Base-by-base conservation (phyloP, 2,329 filamentous ascomycete species). In the Fusarium lateritium region DNA sequence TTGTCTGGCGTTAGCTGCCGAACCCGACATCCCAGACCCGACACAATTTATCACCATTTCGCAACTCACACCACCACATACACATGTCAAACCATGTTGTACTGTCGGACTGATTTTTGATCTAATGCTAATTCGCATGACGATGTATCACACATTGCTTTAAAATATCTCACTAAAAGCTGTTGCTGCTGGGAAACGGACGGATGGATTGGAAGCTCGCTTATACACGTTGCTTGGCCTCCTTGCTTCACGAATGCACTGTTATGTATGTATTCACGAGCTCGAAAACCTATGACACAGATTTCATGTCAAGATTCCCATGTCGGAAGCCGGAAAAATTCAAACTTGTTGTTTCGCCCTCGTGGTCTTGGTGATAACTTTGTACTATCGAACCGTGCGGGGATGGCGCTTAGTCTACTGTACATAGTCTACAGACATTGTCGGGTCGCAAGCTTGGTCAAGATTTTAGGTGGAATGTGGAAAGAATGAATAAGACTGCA, bases 1-100 rank as follows among this genome's bases (percentile, higher is more conserved):
- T 79, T 54, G 67, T 76, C 31, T 78, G 73, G 73, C 68, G 63
- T 46, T 71, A 61, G 34, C 19, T 44, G 38, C 28, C 13, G 22
- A 34, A n/a, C 47, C 28, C 28, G 28, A 31, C 28, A 31, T 31
- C 28, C 28, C n/a, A 19, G 26, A 26, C 21, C 19, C 52, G 14
- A 46, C 33, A 45, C 24, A 33, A 15, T 42, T 17, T 22, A 42
- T 22, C 39, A 34, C 19, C 21, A 21, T n/a, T 11, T 38, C 28
- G n/a, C 15, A 62, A 8, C 38, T 22, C 9, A 14, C 9, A 9
- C 9, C 19, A 14, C n/a, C 5, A 26, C n/a, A n/a, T 36, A 13
- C 17, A 11, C 4, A 8, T 17, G 6, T 31, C 10, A 34, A n/a
- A 26, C 4, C 5, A 26, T 7, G 42, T 36, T 7, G 31, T 38